phyloP scores from a whole-genome alignment of 257 asterid species.

The Nicotiana paniculata region DNA sequence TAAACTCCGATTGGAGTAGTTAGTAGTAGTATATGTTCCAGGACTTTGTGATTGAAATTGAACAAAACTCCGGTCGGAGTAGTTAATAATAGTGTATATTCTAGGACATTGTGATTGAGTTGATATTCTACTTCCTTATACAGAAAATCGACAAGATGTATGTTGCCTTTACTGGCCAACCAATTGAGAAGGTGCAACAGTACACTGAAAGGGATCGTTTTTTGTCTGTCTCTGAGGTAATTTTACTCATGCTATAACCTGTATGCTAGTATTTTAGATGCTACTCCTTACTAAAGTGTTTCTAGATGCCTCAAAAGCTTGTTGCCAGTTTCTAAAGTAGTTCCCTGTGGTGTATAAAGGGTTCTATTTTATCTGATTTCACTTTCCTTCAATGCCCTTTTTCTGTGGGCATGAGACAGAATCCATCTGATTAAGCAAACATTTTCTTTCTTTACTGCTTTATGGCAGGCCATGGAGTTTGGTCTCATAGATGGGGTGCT shows the following conservation, averaged over 20 bases:
- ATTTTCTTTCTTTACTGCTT: background rate
- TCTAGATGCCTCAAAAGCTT: background rate
- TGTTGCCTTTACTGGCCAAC: slow-evolving; percentile 82
- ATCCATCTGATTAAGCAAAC: background rate
- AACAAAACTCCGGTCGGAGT: no score
- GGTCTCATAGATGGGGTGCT: slow-evolving; percentile 87
- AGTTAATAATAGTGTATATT: background rate
- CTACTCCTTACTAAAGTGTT: background rate
- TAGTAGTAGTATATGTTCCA: background rate
- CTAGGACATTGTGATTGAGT: background rate
- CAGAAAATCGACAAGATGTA: slow-evolving; percentile 96
- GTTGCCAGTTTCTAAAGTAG: background rate
- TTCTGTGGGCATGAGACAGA: background rate
- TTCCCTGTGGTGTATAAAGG: background rate
- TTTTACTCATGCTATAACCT: slow-evolving; percentile 16
- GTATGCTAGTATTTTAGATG: background rate
- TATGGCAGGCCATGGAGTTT: slow-evolving; percentile 82
- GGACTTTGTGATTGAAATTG: background rate
- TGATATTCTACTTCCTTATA: slow-evolving; percentile 1
- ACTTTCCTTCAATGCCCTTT: background rate
- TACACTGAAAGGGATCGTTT: slow-evolving; percentile 86
- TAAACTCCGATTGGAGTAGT: background rate
- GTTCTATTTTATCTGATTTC: background rate
- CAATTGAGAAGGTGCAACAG: slow-evolving; percentile 73
- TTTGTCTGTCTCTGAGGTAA: slow-evolving; percentile 84